These are phyloP conservation scores for Aspergillus sp. DNA, from an alignment of 2,329 filamentous ascomycete species.

Conservation along the genomic window DNA sequence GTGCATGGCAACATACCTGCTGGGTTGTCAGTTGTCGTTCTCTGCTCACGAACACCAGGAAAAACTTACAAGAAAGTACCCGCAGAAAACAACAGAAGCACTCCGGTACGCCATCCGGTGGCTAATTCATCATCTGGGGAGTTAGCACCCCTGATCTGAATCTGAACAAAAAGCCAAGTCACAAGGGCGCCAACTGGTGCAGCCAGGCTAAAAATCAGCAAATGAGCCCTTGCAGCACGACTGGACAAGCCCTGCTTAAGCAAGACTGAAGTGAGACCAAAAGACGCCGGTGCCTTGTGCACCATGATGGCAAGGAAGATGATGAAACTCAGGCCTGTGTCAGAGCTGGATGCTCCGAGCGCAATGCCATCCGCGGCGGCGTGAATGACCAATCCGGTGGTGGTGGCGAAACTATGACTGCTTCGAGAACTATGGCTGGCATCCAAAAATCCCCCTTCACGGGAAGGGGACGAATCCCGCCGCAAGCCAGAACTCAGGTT, in stretches of 20 bases:
- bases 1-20: constrained; percentile 95
- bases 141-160: constrained; percentile 64
- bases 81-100: constrained; percentile 89
- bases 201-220: constrained; percentile 87
- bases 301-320: constrained; percentile 97
- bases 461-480: constrained; percentile 41
- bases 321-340: constrained; percentile 77
- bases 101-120: constrained; percentile 84
- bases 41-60: not conserved
- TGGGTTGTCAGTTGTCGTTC: constrained; percentile 12
- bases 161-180: constrained; percentile 76
- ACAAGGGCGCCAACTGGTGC: constrained; percentile 80
- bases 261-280: constrained; percentile 85
- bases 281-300: constrained; percentile 93
- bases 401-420: constrained; percentile 70
- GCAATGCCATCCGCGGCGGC: constrained; percentile 93
- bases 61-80: constrained; percentile 85
- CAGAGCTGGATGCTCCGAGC: constrained; percentile 83
- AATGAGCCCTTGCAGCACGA: constrained; percentile 75
- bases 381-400: constrained; percentile 92
- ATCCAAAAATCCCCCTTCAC: constrained; percentile 37
- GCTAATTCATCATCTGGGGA: constrained; percentile 52
- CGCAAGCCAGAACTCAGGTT: constrained; percentile 63
- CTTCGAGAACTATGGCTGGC: constrained; percentile 26
- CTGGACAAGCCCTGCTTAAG: constrained; percentile 90